These are phyloP conservation scores for Adansonia digitata DNA, from an alignment of 345 rosid genomes.

Conservation along the genomic window DNA sequence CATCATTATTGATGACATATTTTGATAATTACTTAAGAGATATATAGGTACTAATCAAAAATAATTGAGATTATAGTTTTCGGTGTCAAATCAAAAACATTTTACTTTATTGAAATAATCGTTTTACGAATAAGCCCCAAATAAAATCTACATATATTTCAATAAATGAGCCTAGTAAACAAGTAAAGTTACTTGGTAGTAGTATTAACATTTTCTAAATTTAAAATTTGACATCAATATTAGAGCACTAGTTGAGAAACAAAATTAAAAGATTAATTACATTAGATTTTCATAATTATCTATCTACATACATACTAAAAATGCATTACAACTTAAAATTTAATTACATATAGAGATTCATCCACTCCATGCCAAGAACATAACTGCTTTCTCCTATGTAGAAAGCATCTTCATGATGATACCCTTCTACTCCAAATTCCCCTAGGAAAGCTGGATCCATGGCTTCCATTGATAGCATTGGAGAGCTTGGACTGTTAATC, in stretches of 20 bases:
- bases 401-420: slow-evolving; percentile 33
- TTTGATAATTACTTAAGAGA: too few species aligned
- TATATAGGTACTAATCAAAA: too few species aligned
- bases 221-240: background rate
- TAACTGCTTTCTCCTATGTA: slow-evolving; percentile 37
- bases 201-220: background rate
- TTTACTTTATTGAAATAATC: too few species aligned
- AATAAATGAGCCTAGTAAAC: too few species aligned
- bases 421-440: slow-evolving; percentile 37
- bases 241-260: background rate
- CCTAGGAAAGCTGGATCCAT: slow-evolving; percentile 37
- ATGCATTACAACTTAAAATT: background rate
- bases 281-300: background rate
- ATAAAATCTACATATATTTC: too few species aligned
- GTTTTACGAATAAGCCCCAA: too few species aligned
- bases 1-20: too few species aligned
- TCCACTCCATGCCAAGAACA: slow-evolving; percentile 52
- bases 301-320: background rate
- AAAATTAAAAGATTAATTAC: slow-evolving; percentile 4
- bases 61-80: too few species aligned
- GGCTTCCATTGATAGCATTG: slow-evolving; percentile 35
- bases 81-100: too few species aligned
- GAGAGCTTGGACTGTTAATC: slow-evolving; percentile 46
- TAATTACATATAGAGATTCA: slow-evolving; percentile 30
- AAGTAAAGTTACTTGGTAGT: background rate